A percentile compares a stretch with the other conserved stretches of the same genome.
These are phyloP conservation scores for Galerina sulciceps DNA, from an alignment of 768 basidiomycete species.

Conservation along the genomic window DNA sequence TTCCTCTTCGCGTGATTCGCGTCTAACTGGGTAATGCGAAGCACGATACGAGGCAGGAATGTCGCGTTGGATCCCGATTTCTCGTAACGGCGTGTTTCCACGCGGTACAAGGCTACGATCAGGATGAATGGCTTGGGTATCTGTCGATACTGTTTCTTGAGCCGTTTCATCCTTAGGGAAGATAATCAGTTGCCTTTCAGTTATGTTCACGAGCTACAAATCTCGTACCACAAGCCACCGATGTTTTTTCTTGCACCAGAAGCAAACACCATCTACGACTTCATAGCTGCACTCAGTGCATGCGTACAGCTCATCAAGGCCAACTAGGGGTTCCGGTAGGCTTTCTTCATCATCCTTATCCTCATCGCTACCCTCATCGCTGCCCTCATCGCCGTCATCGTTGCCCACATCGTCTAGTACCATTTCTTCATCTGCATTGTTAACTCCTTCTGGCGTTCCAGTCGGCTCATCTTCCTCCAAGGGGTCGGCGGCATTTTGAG, in stretches of 20 bases:
- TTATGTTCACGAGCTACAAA: background rate
- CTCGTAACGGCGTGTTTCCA: constrained; percentile 32
- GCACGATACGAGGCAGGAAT: background rate
- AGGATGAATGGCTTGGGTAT: constrained; percentile 22
- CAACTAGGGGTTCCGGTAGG: background rate
- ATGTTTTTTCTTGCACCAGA: constrained; percentile 23
- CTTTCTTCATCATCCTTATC: background rate
- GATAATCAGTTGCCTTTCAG: too few species aligned
- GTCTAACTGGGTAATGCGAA: background rate
- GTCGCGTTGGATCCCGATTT: constrained; percentile 3
- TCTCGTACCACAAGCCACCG: background rate
- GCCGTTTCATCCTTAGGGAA: background rate
- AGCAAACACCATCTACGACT: constrained; percentile 31
- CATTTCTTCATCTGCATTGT: background rate
- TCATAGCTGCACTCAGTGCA: constrained; percentile 35
- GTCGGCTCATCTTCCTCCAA: background rate
- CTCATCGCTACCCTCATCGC: background rate
- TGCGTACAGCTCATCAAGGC: constrained; percentile 21
- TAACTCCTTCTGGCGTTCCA: too few species aligned
- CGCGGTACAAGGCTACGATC: constrained; percentile 30
- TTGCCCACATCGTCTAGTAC: too few species aligned
- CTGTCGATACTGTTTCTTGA: constrained; percentile 9
- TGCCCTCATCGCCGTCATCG: background rate
- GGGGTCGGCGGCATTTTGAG: background rate
- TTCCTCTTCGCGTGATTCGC: constrained; percentile 18